Percentiles rank a stretch among this genome's conserved stretches.
These are phyloP conservation scores for Purshia tridentata DNA, from an alignment of 306 rosid genomes.

Conservation along the genomic window DNA sequence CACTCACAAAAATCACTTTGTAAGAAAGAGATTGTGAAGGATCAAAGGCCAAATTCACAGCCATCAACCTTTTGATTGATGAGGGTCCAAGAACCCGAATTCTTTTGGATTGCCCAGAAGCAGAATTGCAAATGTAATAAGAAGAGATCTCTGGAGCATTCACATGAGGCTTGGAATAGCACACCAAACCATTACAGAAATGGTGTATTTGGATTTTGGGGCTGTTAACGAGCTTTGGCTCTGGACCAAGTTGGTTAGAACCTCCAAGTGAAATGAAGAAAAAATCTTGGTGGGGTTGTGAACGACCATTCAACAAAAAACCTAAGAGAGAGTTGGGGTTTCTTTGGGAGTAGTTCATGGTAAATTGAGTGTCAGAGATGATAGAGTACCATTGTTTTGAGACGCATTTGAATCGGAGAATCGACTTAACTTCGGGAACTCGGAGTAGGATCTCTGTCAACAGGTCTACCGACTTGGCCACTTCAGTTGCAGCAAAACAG, in stretches of 20 bases:
- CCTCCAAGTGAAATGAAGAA: constrained; percentile 8
- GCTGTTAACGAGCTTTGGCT: neutral
- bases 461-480: neutral
- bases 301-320: neutral
- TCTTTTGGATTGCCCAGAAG: constrained; percentile 17
- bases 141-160: neutral
- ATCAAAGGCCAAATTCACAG: constrained; percentile 28
- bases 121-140: constrained; percentile 27
- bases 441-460: neutral
- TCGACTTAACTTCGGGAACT: neutral
- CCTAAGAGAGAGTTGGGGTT: neutral
- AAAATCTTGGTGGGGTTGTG: neutral
- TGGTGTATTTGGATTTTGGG: constrained; percentile 12
- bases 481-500: neutral
- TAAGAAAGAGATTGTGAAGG: constrained; percentile 23
- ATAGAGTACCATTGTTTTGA: neutral
- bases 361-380: neutral
- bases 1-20: constrained; percentile 24
- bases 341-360: neutral
- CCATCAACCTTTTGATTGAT: neutral
- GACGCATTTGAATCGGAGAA: neutral
- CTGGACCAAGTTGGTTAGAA: neutral
- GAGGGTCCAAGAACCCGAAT: constrained; percentile 13
- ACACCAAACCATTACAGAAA: constrained; percentile 32
- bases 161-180: constrained; percentile 5